Evolutionary conservation across 257 asterid genomes (phyloP), one percentile per base, ranked within the genome.

Genomic region (Przewalskia tangutica): DNA sequence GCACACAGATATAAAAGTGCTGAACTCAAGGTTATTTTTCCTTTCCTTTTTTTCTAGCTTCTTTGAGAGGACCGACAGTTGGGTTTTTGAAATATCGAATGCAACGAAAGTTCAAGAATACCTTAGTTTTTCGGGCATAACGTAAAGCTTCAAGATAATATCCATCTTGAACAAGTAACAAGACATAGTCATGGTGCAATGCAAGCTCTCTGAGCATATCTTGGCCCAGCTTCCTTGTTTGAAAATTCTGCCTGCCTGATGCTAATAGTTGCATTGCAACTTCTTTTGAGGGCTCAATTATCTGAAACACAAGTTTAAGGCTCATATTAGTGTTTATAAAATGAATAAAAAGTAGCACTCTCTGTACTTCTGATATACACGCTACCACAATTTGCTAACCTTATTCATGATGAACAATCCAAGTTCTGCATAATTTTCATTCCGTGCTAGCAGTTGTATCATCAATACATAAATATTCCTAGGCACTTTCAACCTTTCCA

Each of bases 211-310:
- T 85, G n/a, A 95, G 93, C 95, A 94, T 95, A 85, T 82, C 92
- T 66, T 92, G 87, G 79, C 97, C 98, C 86, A 95, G 84, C 90
- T 94, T 95, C 86, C 93, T 90, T 83, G 90, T 90, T 70, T 86
- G 93, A 81, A 85, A 83, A 86, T 95, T 88, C 82, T 86, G 91
- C 79, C 88, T 88, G 58, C 99, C 98, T 79, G 94, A 91, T 82
- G 92, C 97, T 84, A 95, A 84, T 62, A 95, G 91, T 81, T 94
- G 97, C 85, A 92, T 50, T 60, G 99, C 99, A 79, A 95, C 98
- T 86, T 92, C 98, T 82, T 91, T 94, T 68, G 99, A 92, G 77
- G 98, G 98, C 88, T 92, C 99, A 78, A 95, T 87, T 84, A 94
- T 92, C 99, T 95, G 91, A 88, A 90, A 85, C 10, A 20, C 76